Evolutionary conservation across 2,329 filamentous ascomycete genomes (phyloP), one percentile per base, ranked within the genome.

Genomic region (Karstenula rhodostoma): DNA sequence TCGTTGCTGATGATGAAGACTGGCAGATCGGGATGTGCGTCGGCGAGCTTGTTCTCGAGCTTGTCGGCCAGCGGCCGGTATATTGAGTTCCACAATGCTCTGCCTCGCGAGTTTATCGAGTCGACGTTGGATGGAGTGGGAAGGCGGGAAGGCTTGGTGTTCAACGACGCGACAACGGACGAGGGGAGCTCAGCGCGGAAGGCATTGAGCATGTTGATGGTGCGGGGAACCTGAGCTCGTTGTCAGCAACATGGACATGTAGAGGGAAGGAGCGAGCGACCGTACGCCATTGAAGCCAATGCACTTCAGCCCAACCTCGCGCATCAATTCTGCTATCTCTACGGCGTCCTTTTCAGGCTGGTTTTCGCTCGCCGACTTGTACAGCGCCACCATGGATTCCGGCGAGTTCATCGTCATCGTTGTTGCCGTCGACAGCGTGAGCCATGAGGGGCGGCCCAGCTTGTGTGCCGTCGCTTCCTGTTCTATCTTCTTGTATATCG

Each of bases 331-430:
- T 63, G 90, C 90, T 35, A 85, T 82, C 27, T 83, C 79, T 2
- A 85, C 79, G 15, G 79, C 73, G 35, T 79, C 74, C 46, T 70
- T 70, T 17, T 62, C 62, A 22, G 66, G 60, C 48, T 71, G 68
- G 7, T 65, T 67, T 23, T 60, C 64, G 47, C 60, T 74, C 22
- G 58, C 68, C 22, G 81, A 69, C 49, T 83, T 72, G 78, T 88
- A 89, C 13, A 94, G 84, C 23, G 85, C 78, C 4, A 86, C 79
- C 66, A 94, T 86, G 3, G 91, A 90, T 59, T 91, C 89, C 25
- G 92, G 92, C 1, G 91, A 93, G 81, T 96, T 95, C 82, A 95
- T 87, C 0, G 92, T 95, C 80, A 94, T 91, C 1, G 91, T 93
- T 19, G 92, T 89, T 33, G 92, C 92, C 0, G 92, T 90, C 10